Base-by-base conservation (phyloP, 2,329 filamentous ascomycete genomes). In the Ascomycota sp. region DNA sequence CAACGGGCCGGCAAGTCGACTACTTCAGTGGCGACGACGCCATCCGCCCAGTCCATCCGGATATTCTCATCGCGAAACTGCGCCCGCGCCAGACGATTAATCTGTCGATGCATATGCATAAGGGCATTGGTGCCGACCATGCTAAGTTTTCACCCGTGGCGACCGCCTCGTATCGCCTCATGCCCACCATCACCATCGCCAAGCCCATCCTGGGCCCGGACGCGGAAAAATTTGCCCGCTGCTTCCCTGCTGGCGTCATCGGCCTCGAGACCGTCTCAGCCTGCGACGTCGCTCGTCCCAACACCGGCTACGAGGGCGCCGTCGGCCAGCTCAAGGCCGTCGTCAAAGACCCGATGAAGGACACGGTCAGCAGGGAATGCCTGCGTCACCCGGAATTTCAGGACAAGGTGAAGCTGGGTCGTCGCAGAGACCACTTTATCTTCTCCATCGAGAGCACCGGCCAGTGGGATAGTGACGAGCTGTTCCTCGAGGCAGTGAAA, bases 121-220 rank as follows among this genome's bases (percentile, higher is more conserved):
- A 93, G 59, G 89, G 91, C 39, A 73, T 91, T 43, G 89, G 89
- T 32, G 72, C 76, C 41, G 89, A 98, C 55, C 89, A 98, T 54
- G 77, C 89, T 45, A 98, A 98, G 57, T 98, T 89, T 61, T 92
- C 82, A 1, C 89, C 89, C 32, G 89, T 95, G 27, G 84, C 86
- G 3, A 93, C 89, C 1, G 89, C 89, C 3, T 81, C 78, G 21
- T 98, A 98, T 60, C 73, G 89, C 33, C 67, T 98, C 13, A 60
- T 98, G 49, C 89, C 89, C 7, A 75, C 75, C 43, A 95, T 98
- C 54, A 66, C 68, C 41, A 95, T 98, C 49, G 61, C 66, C 31
- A 61, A 67, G 44, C 89, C 89, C 13, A 95, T 98, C 39, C 52
- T 92, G 4, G 89, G 86, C 30, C 62, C 66, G 29, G 83, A 95